Conservation (phyloP, 495 filamentous ascomycete species). For the Daldinia concentrica region DNA sequence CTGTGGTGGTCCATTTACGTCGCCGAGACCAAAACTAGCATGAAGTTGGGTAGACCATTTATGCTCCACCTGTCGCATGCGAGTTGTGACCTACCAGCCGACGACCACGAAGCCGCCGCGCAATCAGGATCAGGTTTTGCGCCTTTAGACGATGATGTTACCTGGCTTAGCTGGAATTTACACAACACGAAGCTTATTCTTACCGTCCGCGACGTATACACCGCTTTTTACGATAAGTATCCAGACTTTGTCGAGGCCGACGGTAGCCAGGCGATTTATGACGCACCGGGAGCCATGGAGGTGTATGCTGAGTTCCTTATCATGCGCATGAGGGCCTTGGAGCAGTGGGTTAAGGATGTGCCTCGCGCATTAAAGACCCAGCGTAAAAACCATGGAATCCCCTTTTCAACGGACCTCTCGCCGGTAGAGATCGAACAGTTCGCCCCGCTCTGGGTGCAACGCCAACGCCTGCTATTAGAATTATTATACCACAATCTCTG, state of each 20-base stretch:
- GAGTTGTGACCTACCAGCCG: slow-evolving; percentile 49
- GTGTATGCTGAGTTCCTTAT: slow-evolving; percentile 44
- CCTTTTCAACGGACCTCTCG: slow-evolving; percentile 55
- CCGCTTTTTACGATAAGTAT: slow-evolving; percentile 46
- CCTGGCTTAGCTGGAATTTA: slow-evolving; percentile 47
- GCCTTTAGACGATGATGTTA: slow-evolving; percentile 37
- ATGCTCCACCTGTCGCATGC: slow-evolving; percentile 42
- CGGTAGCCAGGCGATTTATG: slow-evolving; percentile 9
- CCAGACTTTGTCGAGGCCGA: slow-evolving; percentile 24
- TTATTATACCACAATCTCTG: slow-evolving; percentile 59
- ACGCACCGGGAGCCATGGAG: slow-evolving; percentile 33
- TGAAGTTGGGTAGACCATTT: slow-evolving; percentile 61
- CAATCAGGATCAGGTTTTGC: slow-evolving; percentile 50
- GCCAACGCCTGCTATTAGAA: slow-evolving; percentile 62
- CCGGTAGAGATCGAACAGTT: slow-evolving; percentile 52
- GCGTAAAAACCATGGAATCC: slow-evolving; percentile 46
- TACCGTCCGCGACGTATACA: slow-evolving; percentile 50
- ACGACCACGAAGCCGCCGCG: slow-evolving; percentile 40
- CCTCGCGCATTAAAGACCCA: slow-evolving; percentile 52
- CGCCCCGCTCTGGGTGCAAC: slow-evolving; percentile 53
- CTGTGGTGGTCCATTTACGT: slow-evolving; percentile 61
- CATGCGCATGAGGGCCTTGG: slow-evolving; percentile 39
- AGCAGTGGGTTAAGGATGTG: slow-evolving; percentile 52
- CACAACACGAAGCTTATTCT: slow-evolving; percentile 52
- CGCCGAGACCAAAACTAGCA: slow-evolving; percentile 55